Evolutionary conservation across 2,329 filamentous ascomycete species (phyloP).

Genomic region (Ceratocystis destructans): DNA sequence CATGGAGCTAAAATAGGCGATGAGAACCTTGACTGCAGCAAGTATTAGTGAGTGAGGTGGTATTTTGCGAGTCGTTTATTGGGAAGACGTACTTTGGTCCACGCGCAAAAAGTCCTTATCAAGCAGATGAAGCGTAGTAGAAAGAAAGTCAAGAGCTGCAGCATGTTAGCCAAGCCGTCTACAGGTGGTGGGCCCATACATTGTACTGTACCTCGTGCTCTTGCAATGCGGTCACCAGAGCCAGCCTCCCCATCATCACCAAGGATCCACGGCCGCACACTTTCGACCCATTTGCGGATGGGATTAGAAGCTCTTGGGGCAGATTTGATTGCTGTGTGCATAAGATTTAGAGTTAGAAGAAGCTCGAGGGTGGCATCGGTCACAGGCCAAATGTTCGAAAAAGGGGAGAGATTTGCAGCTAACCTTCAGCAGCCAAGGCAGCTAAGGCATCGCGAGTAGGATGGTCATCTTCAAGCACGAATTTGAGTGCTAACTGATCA

Average conservation of each 20-base stretch:
- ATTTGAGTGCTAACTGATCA: slow-evolving; percentile 40
- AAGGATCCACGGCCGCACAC: slow-evolving; percentile 40
- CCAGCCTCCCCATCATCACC: slow-evolving; percentile 31
- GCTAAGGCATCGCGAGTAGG: slow-evolving; percentile 30
- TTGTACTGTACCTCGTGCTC: slow-evolving; percentile 35
- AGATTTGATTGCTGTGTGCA: slow-evolving; percentile 28
- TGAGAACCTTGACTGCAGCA: slow-evolving; percentile 32
- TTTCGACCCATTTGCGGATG: slow-evolving; percentile 42
- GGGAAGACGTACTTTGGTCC: slow-evolving; percentile 33
- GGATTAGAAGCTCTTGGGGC: slow-evolving; percentile 32
- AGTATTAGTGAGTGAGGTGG: no score
- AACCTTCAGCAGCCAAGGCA: slow-evolving; percentile 34
- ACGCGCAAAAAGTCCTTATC: slow-evolving; percentile 33
- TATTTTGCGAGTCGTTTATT: no score
- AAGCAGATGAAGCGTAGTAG: slow-evolving; percentile 38
- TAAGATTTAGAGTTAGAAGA: neutral
- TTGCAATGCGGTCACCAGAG: slow-evolving; percentile 38
- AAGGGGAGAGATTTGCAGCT: slow-evolving; percentile 3
- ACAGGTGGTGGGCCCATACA: slow-evolving; percentile 14
- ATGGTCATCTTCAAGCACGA: slow-evolving; percentile 39
- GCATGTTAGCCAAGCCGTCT: neutral
- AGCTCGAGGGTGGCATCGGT: neutral
- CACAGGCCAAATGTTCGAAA: neutral
- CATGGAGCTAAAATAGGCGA: slow-evolving; percentile 44
- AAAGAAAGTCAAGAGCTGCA: slow-evolving; percentile 43